These are phyloP conservation scores for Cladorrhinum samala DNA, from an alignment of 495 filamentous ascomycete species.

Conservation along the genomic window DNA sequence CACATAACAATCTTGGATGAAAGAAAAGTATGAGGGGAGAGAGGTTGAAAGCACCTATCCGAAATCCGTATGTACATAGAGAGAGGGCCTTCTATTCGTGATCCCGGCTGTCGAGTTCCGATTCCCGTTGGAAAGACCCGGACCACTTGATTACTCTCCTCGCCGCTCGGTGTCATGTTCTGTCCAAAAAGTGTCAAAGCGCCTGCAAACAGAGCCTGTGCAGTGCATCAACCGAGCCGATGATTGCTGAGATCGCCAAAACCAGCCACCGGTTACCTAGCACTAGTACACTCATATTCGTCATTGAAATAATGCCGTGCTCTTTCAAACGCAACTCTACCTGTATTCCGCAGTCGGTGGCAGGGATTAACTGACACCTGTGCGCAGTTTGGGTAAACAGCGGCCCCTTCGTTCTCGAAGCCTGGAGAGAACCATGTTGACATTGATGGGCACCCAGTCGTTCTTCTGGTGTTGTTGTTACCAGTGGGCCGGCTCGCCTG, in stretches of 20 bases:
- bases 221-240: neutral
- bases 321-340: neutral
- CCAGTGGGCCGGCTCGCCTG: neutral
- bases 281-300: no score
- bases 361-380: neutral
- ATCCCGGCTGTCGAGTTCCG: slow-evolving; percentile 3
- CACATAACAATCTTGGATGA: neutral
- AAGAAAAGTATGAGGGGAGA: neutral
- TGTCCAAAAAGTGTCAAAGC: slow-evolving; percentile 8
- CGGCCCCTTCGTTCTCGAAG: neutral
- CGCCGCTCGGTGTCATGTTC: neutral
- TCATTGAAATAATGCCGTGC: neutral
- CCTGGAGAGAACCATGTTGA: neutral
- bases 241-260: neutral
- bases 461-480: neutral
- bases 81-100: no score
- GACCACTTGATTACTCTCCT: slow-evolving; percentile 2
- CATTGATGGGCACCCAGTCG: neutral
- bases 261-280: neutral
- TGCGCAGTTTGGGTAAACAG: neutral
- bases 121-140: slow-evolving; percentile 2
- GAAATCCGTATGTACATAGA: no score
- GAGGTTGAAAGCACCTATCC: neutral
- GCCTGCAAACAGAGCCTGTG: slow-evolving; percentile 1
- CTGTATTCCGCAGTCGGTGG: neutral